Conservation (phyloP, 2,329 filamentous ascomycete genomes). For the Stemphylium beticola region DNA sequence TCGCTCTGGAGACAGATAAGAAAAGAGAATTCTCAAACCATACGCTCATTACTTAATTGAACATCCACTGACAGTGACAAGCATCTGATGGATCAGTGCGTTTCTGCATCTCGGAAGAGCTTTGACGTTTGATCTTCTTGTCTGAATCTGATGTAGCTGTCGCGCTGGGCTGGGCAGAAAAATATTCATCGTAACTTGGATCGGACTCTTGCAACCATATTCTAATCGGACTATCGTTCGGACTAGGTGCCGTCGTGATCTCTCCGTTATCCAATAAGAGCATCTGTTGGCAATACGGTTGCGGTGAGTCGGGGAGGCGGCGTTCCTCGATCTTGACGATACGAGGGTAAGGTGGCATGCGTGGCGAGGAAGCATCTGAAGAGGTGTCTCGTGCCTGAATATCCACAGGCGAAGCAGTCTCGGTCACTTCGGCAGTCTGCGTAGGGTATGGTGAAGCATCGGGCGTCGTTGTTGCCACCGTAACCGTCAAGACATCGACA, state of each 20-base stretch:
- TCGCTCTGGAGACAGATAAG: background rate
- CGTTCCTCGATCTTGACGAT: slow-evolving; percentile 71
- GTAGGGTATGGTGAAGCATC: slow-evolving; percentile 12
- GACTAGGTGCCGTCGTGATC: slow-evolving; percentile 46
- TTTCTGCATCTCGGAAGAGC: slow-evolving; percentile 13
- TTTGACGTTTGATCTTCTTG: slow-evolving; percentile 20
- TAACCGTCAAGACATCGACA: slow-evolving; percentile 14
- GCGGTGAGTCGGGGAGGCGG: slow-evolving; percentile 55
- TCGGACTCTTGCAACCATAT: slow-evolving; percentile 51
- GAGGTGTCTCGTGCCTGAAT: slow-evolving; percentile 18
- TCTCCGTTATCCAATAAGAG: slow-evolving; percentile 61
- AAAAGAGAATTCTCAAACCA: slow-evolving; percentile 1
- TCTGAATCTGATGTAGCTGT: slow-evolving; percentile 11
- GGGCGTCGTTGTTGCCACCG: slow-evolving; percentile 9
- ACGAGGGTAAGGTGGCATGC: slow-evolving; percentile 57
- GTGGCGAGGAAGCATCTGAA: slow-evolving; percentile 26
- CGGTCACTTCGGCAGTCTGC: slow-evolving; percentile 4
- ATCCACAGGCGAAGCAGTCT: slow-evolving; percentile 12
- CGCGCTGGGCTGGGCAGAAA: slow-evolving; percentile 13
- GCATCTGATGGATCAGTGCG: slow-evolving; percentile 40
- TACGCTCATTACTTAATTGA: slow-evolving; percentile 32
- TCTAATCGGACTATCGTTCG: slow-evolving; percentile 44
- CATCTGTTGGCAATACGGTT: slow-evolving; percentile 71
- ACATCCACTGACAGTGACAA: slow-evolving; percentile 51
- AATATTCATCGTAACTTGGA: slow-evolving; percentile 43